Evolutionary conservation across 2,329 filamentous ascomycete species (phyloP), one percentile per base, ranked within the genome.

Genomic region (Penicillium freii): DNA sequence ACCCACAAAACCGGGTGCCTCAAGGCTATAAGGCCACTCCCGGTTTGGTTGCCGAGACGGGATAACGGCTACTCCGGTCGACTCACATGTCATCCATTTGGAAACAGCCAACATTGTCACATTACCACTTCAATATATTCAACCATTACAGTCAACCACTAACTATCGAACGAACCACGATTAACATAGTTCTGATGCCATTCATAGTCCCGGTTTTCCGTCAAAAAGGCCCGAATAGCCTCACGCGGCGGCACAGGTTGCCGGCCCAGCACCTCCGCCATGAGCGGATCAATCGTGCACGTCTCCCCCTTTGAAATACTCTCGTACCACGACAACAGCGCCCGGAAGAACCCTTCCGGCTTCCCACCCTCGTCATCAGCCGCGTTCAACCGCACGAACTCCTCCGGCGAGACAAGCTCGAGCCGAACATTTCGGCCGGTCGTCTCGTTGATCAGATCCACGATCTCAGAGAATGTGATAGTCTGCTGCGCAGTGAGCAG

Each of bases 131-230:
- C 31, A 31, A 49, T 25, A 27, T 33, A 11, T 33, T 1, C 6
- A 0, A 33, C 5, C 6, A 38, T 46, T 36, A 27, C 8, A 38
- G 17, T 13, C 10, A 11, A 31, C 29, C 4, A 5, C 4, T 31
- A 13, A 44, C 9, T 15, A 7, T 21, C 17, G 27, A 38, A 39
- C 39, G 61, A 66, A 56, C 40, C 33, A 3, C 64, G 63, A 49
- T 64, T 66, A 10, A 56, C 62, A 70, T 78, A 77, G 61, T 79
- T 78, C 62, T 79, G 77, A 66, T 79, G 77, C 77, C 77, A 79
- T 8, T 69, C 75, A 69, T 75, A 78, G 40, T 77, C 64, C 27
- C 61, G 64, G 42, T 72, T 66, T 27, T 68, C 63, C 55, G 59
- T 50, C 59, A 73, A 64, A 56, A 74, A 21, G 53, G 65, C 56